A percentile compares a stretch with the other conserved stretches of the same genome.
Evolutionary conservation across 768 basidiomycete species (phyloP).

Genomic region (Leccinum longicurvipes): DNA sequence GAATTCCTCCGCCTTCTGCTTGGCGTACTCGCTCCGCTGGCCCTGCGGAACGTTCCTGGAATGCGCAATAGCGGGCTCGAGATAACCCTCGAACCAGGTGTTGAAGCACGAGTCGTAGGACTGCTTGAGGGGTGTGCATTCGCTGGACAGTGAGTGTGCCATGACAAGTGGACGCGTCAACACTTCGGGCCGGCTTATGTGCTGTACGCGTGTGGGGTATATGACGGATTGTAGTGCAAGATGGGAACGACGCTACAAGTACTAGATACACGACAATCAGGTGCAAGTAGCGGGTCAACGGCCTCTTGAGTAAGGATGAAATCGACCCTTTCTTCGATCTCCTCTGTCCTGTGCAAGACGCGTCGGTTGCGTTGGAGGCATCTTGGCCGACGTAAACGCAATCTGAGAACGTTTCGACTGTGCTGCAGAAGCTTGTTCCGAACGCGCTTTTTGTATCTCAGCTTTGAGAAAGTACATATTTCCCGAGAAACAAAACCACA

Average conservation of each 20-base stretch:
- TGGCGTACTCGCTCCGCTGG: constrained; percentile 58
- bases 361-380: constrained; percentile 5
- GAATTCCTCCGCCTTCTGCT: constrained; percentile 84
- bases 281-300: constrained; percentile 13
- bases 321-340: constrained; percentile 22
- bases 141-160: constrained; percentile 76
- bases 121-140: constrained; percentile 89
- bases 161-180: constrained; percentile 33
- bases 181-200: constrained; percentile 15
- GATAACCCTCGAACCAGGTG: constrained; percentile 95
- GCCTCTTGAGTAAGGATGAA: constrained; percentile 27
- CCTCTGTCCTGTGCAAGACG: constrained; percentile 17
- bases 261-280: constrained; percentile 11
- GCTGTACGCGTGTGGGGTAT: constrained; percentile 5
- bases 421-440: constrained; percentile 53
- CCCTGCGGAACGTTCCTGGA: constrained; percentile 38
- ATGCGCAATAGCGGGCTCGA: constrained; percentile 67
- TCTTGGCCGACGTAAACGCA: constrained; percentile 47
- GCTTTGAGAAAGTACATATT: constrained; percentile 40
- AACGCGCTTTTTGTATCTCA: constrained; percentile 56
- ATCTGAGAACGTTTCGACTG: constrained; percentile 63
- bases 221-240: background rate
- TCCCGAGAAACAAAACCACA: background rate
- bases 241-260: constrained; percentile 6
- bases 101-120: constrained; percentile 95